Evolutionary conservation across 306 rosid species (phyloP), one percentile per base, ranked within the genome.

Genomic region (Carpinus viminea): DNA sequence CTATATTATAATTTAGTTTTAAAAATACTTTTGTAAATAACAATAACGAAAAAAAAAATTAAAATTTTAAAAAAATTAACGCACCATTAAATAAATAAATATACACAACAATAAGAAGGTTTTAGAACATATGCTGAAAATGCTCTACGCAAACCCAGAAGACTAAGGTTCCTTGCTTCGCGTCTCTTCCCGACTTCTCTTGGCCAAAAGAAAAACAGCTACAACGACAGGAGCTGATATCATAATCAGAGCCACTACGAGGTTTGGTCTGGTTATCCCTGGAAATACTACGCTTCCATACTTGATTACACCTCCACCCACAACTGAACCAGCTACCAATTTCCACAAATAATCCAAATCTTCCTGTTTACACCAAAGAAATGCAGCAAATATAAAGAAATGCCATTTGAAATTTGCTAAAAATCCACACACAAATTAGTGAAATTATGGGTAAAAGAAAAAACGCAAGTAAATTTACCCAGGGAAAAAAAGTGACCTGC

Each of bases 251-350:
- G 98, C 96, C 56, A 78, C 75, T 8, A 77, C 68, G 57, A 94
- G 84, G 79, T 92, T 92, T 71, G 98, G 98, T 77, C 81, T 86
- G 3, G 97, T 89, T 61, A 92, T 89, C 80, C 79, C 88, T 9
- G 96, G 96, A 78, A 87, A 90, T 43, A 88, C 60, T 52, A 82
- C 80, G 68, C 96, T 90, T 18, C 96, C 98, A 80, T 94, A 94
- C 86, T 92, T 92, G 20, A 94, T 82, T 53, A 70, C 77, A 48
- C 76, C 93, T 21, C 79, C 94, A 52, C 91, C 97, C 4, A 41
- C 83, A 61, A 92, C 53, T 13, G 98, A 92, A 60, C 86, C 89
- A 43, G 52, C 89, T 57, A 51, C 69, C 71, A 90, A 12, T 79
- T 87, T 92, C 78, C 83, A 83, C 70, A 89, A 69, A 76, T 85